Base-by-base conservation (phyloP, 768 basidiomycete genomes). In the Tricholoma flavovirens region DNA sequence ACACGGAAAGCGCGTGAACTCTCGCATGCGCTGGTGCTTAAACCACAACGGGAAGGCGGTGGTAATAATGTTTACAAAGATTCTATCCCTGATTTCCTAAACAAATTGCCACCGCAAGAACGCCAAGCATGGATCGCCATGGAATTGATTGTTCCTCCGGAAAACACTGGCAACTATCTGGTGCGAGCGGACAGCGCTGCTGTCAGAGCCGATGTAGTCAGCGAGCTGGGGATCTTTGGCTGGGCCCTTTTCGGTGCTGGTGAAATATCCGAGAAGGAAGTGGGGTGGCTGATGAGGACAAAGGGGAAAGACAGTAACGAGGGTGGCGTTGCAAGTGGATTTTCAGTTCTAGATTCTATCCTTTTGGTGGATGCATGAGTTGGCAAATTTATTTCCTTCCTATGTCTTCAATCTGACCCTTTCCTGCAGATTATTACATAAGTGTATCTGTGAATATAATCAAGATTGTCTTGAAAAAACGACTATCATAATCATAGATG, bases 31-130 rank as follows among this genome's bases (percentile, higher is more conserved):
- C 82, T 93, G 24, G 96, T 98, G 2, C 79, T 99, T 49, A 99
- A 99, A 69, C 96, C 96, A 0, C 96, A 98, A 68, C 81, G 95
- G n/a, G 96, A 99, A 74, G 96, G 96, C 1, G 96, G 96, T 0
- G 96, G 96, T 7, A 97, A 98, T 64, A 99, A 99, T 63, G 80
- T 98, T 22, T 98, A 98, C 72, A 88, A 89, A 57, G 75, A 74
- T 2, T 83, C 85, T 49, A 96, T 98, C 49, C 90, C 90, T 0
- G 60, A 74, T 0, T 93, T 93, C 70, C 74, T 99, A 2, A 82
- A 86, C 12, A 64, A 64, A 5, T 74, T 98, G 2, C 79, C 80
- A 0, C 68, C 63, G 1, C 65, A 74, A 53, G 89, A 90, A 64
- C 80, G 86, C 7, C 79, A 83, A 59, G 93, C 90, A 2, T 99